Evolutionary conservation across 139 green algal genomes (phyloP).

Genomic region (Microglena sp.): DNA sequence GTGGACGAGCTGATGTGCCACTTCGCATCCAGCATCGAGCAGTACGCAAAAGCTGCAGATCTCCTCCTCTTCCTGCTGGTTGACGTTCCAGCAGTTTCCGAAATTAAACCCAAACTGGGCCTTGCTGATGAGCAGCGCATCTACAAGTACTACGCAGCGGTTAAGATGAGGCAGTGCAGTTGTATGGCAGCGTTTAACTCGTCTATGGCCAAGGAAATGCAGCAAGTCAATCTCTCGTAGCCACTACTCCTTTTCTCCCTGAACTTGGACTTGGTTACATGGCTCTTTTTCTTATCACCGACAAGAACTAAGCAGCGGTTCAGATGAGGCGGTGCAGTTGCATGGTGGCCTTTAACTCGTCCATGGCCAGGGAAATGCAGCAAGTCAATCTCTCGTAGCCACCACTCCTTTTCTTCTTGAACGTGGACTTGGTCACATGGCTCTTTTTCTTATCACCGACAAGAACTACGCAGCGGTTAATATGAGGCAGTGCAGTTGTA

Average conservation of each 20-base stretch:
- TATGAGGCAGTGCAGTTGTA: conserved; percentile 17
- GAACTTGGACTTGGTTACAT: too few relatives aligned
- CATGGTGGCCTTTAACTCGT: conserved; percentile 10
- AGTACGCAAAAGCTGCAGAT: conserved; percentile 32
- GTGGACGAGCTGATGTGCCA: conserved; percentile 53
- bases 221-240: too few relatives aligned
- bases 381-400: too few relatives aligned
- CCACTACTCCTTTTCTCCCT: too few relatives aligned
- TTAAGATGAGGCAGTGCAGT: conserved; percentile 21
- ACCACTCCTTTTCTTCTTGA: too few relatives aligned
- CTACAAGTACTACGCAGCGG: conserved; percentile 25
- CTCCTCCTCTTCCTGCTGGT: conserved; percentile 35
- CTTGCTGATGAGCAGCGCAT: conserved; percentile 11
- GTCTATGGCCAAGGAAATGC: neutral
- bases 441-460: too few relatives aligned
- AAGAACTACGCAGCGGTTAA: conserved; percentile 32
- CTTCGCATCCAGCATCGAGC: conserved; percentile 10
- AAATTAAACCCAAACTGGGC: conserved; percentile 8
- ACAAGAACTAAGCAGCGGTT: conserved; percentile 29
- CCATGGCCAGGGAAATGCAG: neutral
- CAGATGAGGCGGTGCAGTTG: conserved; percentile 19
- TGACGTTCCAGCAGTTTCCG: conserved; percentile 10
- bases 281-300: too few relatives aligned
- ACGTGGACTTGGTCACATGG: too few relatives aligned
- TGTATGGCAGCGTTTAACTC: conserved; percentile 14